Conservation (phyloP, 2,329 filamentous ascomycete species). For the Didymella pinodella region DNA sequence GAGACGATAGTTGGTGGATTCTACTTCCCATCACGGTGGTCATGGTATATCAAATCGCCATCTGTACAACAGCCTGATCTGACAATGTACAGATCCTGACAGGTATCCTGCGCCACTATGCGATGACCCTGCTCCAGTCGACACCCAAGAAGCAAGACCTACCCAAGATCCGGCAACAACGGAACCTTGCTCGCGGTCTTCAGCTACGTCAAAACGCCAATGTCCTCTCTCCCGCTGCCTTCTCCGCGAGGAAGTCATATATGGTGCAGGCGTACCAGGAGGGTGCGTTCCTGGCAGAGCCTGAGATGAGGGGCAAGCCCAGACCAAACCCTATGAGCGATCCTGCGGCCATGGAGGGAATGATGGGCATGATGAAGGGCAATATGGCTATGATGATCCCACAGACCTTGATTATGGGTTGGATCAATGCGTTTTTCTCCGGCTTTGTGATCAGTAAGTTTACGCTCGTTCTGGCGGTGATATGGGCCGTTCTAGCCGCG, state of each 20-base stretch:
- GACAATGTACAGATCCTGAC: constrained; percentile 73
- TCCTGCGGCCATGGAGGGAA: constrained; percentile 96
- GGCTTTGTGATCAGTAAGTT: constrained; percentile 93
- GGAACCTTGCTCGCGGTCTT: constrained; percentile 82
- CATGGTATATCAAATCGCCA: constrained; percentile 68
- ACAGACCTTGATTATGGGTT: constrained; percentile 98
- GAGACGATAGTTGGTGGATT: constrained; percentile 87
- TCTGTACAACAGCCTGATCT: constrained; percentile 10
- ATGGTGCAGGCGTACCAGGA: constrained; percentile 83
- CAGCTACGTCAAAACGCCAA: constrained; percentile 84
- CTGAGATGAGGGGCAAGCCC: constrained; percentile 83
- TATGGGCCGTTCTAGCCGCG: neutral
- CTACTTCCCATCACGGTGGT: constrained; percentile 95
- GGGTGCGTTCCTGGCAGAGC: constrained; percentile 88
- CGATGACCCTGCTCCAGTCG: constrained; percentile 85
- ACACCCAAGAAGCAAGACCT: constrained; percentile 83
- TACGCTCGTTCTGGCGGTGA: neutral
- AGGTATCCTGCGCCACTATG: constrained; percentile 94
- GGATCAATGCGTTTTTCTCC: constrained; percentile 99
- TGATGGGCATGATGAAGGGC: constrained; percentile 99
- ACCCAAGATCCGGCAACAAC: constrained; percentile 81
- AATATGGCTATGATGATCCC: constrained; percentile 99
- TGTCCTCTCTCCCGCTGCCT: constrained; percentile 78
- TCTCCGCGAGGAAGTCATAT: constrained; percentile 80
- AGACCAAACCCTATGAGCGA: constrained; percentile 94